Evolutionary conservation across 78 protist species (phyloP).

Genomic region (Dictyostelium brefeldianum): DNA sequence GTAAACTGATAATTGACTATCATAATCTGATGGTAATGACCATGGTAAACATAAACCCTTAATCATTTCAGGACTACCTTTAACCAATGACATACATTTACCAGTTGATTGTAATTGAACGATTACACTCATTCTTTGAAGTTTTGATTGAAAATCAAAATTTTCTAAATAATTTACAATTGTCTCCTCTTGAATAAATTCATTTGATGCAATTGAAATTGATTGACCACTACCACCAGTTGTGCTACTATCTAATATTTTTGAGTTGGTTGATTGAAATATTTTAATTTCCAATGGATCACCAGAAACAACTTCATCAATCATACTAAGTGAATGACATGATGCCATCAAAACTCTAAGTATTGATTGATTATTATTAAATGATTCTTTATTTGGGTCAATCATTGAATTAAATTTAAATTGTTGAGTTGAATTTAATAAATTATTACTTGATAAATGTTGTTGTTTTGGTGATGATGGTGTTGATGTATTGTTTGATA

Average conservation of each 20-base stretch:
- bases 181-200: background rate
- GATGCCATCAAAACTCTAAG: constrained; percentile 47
- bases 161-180: constrained; percentile 40
- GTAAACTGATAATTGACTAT: constrained; percentile 32
- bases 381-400: background rate
- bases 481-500: no score
- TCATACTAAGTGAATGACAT: constrained; percentile 87
- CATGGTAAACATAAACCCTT: constrained; percentile 46
- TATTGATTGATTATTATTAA: background rate
- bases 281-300: constrained; percentile 93
- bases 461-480: background rate
- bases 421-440: background rate
- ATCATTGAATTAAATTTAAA: background rate
- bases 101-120: background rate
- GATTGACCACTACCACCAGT: background rate
- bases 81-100: constrained; percentile 38
- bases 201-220: background rate
- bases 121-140: constrained; percentile 92
- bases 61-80: constrained; percentile 95
- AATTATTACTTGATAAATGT: background rate
- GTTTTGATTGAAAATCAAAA: constrained; percentile 80
- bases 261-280: constrained; percentile 82
- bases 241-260: constrained; percentile 27
- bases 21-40: constrained; percentile 83
- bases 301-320: constrained; percentile 84